Conservation (phyloP, 192 early-diverging fungal genomes). For the Entomortierella parvispora region DNA sequence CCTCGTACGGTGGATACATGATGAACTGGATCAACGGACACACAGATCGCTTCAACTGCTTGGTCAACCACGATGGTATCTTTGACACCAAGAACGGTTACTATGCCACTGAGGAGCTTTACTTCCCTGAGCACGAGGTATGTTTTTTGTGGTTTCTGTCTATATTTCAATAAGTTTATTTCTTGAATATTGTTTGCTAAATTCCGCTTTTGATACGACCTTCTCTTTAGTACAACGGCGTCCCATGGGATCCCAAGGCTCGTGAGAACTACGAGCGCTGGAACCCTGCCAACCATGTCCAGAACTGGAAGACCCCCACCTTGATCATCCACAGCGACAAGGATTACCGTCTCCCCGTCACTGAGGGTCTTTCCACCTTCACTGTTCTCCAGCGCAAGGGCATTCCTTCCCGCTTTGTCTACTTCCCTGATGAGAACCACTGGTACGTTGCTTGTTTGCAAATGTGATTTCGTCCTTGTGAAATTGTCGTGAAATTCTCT, state of each 20-base stretch:
- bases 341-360: constrained; percentile 75
- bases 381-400: constrained; percentile 79
- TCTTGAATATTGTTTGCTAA: background rate
- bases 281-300: constrained; percentile 75
- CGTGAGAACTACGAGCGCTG: constrained; percentile 67
- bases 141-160: background rate
- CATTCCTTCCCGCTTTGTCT: constrained; percentile 73
- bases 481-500: too few species aligned
- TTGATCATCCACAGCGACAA: constrained; percentile 79
- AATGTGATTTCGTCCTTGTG: too few species aligned
- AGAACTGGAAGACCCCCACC: constrained; percentile 82
- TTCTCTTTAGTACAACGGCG: constrained; percentile 65
- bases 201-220: background rate
- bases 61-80: constrained; percentile 82
- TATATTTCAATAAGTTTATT: background rate
- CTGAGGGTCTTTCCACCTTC: constrained; percentile 78
- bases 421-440: constrained; percentile 83
- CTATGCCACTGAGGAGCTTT: constrained; percentile 84
- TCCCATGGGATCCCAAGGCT: constrained; percentile 64
- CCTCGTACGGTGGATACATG: constrained; percentile 86
- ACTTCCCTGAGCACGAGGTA: constrained; percentile 81
- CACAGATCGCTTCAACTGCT: constrained; percentile 68
- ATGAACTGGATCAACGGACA: constrained; percentile 88
- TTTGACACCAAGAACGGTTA: constrained; percentile 68
- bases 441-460: constrained; percentile 13